Evolutionary conservation across 257 asterid genomes (phyloP), one percentile per base, ranked within the genome.

Genomic region (Capsicum baccatum): DNA sequence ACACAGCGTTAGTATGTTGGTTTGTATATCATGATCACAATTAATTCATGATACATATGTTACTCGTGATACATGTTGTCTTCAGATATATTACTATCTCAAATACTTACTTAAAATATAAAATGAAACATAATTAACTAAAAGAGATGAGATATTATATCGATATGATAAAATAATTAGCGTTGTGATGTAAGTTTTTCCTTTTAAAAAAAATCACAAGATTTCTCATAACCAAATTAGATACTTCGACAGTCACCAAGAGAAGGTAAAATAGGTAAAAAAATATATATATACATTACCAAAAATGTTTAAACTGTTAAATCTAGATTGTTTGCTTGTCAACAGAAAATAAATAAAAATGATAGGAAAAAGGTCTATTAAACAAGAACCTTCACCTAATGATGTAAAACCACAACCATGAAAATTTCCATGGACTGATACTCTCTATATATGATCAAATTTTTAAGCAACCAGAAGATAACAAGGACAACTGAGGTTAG

Each of bases 331-430:
- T 59, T 59, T 59, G 66, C 66, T 8, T 9, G 56, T 37, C 8
- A 60, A 21, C 19, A 60, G 35, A 60, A 60, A n/a, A 60, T n/a
- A 60, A n/a, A n/a, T n/a, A 60, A n/a, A n/a, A 60, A 19, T 60
- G 35, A 9, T 4, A 19, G 67, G 37, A 58, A 16, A 58, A 58
- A 63, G 8, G 15, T 73, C 66, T 89, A 82, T 74, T 50, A n/a
- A 63, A 91, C 89, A 89, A 91, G 91, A 86, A 79, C 95, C 88
- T 90, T 91, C 81, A 94, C 97, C 98, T 92, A 94, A 92, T 86
- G 98, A 93, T 92, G 91, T 91, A 85, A 89, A 89, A 94, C 73
- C 84, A 87, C 87, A 90, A 91, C 95, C 91, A 91, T 91, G 89
- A 89, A 86, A 84, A 19, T 87, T 88, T 76, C 79, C 84, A 71